Evolutionary conservation across 2,329 filamentous ascomycete species (phyloP).

Genomic region (Phyllachora maydis): DNA sequence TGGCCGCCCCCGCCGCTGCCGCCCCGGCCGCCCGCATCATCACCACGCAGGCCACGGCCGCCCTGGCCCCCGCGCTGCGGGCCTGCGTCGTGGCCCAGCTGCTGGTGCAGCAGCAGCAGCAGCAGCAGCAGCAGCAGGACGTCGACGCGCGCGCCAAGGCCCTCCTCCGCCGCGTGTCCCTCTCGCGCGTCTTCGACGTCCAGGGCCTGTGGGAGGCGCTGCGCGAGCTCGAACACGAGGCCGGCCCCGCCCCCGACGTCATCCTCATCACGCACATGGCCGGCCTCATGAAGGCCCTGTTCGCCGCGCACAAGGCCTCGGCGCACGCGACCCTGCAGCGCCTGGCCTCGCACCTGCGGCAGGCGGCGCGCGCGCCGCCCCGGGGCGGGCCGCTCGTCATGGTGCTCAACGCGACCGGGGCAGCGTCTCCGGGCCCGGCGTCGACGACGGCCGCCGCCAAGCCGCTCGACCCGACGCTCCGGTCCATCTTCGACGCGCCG

Average conservation of each 20-base stretch:
- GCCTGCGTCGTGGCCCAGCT: too few relatives aligned
- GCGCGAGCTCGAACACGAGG: conserved; percentile 19
- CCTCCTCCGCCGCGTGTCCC: conserved; percentile 25
- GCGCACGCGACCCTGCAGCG: conserved; percentile 26
- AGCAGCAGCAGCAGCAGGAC: conserved; percentile 2
- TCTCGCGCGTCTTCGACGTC: conserved; percentile 36
- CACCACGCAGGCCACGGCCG: too few relatives aligned
- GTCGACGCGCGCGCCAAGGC: conserved; percentile 9
- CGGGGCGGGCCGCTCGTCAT: conserved; percentile 23
- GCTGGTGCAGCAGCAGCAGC: too few relatives aligned
- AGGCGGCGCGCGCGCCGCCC: conserved; percentile 17
- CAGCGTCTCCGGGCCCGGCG: conserved; percentile 9
- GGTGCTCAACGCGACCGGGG: conserved; percentile 34
- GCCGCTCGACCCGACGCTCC: conserved; percentile 20
- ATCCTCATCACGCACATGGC: conserved; percentile 35
- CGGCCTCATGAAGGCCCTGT: conserved; percentile 26
- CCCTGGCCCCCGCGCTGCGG: too few relatives aligned
- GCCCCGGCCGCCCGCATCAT: too few relatives aligned
- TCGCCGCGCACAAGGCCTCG: conserved; percentile 21
- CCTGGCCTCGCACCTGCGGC: conserved; percentile 23
- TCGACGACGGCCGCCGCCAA: conserved; percentile 2
- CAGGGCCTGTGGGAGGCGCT: conserved; percentile 37
- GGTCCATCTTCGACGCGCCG: conserved; percentile 25
- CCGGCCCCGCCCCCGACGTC: conserved; percentile 17
- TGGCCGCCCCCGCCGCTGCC: too few relatives aligned